Base-by-base conservation (phyloP, 2,329 filamentous ascomycete genomes). In the Fusarium sulawesiense region DNA sequence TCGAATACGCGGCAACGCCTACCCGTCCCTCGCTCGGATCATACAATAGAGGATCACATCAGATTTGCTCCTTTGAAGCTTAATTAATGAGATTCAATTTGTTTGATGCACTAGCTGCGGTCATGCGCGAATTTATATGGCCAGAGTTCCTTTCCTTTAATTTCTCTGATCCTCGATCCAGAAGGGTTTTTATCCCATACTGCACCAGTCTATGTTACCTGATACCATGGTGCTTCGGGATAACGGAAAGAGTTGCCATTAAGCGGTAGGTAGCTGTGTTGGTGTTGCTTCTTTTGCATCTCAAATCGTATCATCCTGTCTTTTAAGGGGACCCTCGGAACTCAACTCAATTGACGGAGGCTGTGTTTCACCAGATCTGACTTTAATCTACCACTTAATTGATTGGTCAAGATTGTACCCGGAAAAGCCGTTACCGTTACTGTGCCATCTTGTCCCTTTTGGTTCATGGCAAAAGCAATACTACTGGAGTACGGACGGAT, bases 361-460 rank as follows among this genome's bases (percentile, higher is more conserved):
- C 53, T 32, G 32, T 60, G 69, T 70, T 70, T 72, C 66, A 72
- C 50, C 59, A 71, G 70, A 73, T 73, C 70, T 69, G 34, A 47
- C 44, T 53, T 55, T 49, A 49, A 66, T 66, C 67, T n/a, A 53
- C 27, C n/a, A 40, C 48, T 41, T 20, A 10, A 20, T 20, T 62
- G 50, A 65, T 61, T 70, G 56, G 66, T n/a, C 13, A n/a, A 27
- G n/a, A 14, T 11, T 29, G 14, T 25, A 44, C 30, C 25, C 13
- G 27, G 27, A 29, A 41, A 56, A 47, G 27, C 37, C 49, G 54
- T 59, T 70, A 27, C 55, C 51, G 51, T 45, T 70, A 18, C 30
- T 37, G 34, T 37, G 11, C 34, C 9, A 18, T 18, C 18, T n/a
- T n/a, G 34, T 37, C 6, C 10, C 18, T 18, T n/a, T 37, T 37